Conservation (phyloP, 257 asterid species). For the Sherardia arvensis region DNA sequence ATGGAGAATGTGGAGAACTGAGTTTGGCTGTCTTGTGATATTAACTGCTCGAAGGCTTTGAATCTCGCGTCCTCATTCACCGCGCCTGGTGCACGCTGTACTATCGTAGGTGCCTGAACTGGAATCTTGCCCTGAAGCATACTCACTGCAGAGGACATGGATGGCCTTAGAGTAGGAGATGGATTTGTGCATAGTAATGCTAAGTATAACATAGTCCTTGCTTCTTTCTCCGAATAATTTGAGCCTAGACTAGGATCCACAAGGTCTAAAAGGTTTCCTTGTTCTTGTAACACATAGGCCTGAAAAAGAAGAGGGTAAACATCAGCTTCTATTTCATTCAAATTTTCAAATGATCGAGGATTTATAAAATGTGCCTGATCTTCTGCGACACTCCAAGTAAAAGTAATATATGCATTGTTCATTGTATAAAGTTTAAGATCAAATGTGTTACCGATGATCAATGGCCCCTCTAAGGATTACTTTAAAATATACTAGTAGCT, state of each 20-base stretch:
- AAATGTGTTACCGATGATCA: background rate
- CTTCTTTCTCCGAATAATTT: constrained; percentile 48
- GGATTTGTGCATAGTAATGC: constrained; percentile 66
- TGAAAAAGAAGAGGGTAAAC: constrained; percentile 6
- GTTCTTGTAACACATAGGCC: constrained; percentile 88
- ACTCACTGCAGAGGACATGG: constrained; percentile 71
- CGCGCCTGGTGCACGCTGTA: constrained; percentile 30
- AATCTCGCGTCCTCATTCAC: constrained; percentile 38
- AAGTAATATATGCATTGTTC: no score
- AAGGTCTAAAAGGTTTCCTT: constrained; percentile 71
- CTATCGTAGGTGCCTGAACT: constrained; percentile 55
- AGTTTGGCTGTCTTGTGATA: constrained; percentile 63
- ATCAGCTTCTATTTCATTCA: background rate
- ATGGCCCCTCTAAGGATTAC: background rate
- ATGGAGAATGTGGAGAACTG: constrained; percentile 31
- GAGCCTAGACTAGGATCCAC: constrained; percentile 70
- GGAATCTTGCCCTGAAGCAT: constrained; percentile 80
- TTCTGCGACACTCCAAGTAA: no score
- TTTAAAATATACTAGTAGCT: no score
- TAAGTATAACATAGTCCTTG: constrained; percentile 51
- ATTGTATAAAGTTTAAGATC: background rate
- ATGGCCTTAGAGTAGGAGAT: constrained; percentile 70
- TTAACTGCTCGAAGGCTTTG: constrained; percentile 48
- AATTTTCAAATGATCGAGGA: no score
- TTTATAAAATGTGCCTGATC: no score